A percentile compares a stretch with the other conserved stretches of the same genome.
These are phyloP conservation scores for Neurospora sp. DNA, from an alignment of 495 filamentous ascomycete genomes.

Conservation along the genomic window DNA sequence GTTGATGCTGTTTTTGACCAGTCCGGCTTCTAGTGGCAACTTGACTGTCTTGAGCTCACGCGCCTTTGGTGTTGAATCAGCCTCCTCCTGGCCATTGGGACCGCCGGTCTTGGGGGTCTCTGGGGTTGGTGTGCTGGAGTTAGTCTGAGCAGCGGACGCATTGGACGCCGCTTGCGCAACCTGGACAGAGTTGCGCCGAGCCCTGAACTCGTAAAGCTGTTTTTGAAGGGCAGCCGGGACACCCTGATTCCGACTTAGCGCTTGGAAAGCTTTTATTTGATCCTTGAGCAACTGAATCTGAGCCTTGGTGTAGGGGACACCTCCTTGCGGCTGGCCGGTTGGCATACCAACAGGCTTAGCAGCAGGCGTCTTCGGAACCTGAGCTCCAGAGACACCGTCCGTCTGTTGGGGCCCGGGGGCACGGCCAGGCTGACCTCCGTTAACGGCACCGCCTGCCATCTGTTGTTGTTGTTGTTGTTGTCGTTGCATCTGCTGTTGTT, in stretches of 20 bases:
- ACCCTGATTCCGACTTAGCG: slow-evolving; percentile 67
- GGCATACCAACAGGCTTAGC: slow-evolving; percentile 15
- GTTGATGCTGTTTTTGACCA: slow-evolving; percentile 50
- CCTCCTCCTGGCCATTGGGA: slow-evolving; percentile 22
- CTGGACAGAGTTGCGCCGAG: slow-evolving; percentile 48
- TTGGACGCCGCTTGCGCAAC: slow-evolving; percentile 38
- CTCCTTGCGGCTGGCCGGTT: slow-evolving; percentile 5
- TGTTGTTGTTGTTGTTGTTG: slow-evolving; percentile 29
- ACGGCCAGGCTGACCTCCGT: slow-evolving; percentile 30
- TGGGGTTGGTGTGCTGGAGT: slow-evolving; percentile 44
- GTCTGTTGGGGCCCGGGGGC: slow-evolving; percentile 19
- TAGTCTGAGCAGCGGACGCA: slow-evolving; percentile 28
- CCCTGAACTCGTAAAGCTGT: slow-evolving; percentile 62
- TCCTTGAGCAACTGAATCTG: slow-evolving; percentile 61
- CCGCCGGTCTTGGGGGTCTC: slow-evolving; percentile 29
- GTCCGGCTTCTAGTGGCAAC: slow-evolving; percentile 48
- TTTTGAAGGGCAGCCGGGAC: slow-evolving; percentile 66
- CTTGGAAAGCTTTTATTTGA: slow-evolving; percentile 76
- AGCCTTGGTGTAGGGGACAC: slow-evolving; percentile 50
- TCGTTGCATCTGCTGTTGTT: slow-evolving; percentile 29
- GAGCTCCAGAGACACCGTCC: background rate
- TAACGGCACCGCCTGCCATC: slow-evolving; percentile 36
- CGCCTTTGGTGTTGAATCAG: slow-evolving; percentile 17
- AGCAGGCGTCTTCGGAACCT: slow-evolving; percentile 28
- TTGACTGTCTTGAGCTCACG: slow-evolving; percentile 47